Percentiles rank a stretch among this genome's conserved stretches.
These are phyloP conservation scores for Hygrocybe coccinea DNA, from an alignment of 768 basidiomycete species.

Conservation along the genomic window DNA sequence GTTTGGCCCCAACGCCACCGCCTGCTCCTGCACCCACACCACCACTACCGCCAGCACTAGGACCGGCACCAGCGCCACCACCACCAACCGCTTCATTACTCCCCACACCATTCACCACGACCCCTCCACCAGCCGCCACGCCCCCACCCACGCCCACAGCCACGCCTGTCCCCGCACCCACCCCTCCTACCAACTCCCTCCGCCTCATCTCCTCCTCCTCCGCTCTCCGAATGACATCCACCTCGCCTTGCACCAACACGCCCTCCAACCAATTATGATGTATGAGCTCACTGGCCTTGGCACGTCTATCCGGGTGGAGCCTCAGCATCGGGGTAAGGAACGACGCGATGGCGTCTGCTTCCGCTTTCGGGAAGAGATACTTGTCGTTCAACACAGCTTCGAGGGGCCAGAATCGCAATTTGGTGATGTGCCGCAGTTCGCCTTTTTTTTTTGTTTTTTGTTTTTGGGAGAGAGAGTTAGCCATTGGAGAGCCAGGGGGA, in stretches of 20 bases:
- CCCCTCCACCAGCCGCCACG: background rate
- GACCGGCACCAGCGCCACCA: background rate
- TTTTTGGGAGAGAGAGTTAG: background rate
- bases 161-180: slow-evolving; percentile 39
- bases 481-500: background rate
- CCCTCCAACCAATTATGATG: slow-evolving; percentile 87
- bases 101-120: slow-evolving; percentile 28
- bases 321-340: slow-evolving; percentile 90
- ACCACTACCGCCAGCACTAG: background rate
- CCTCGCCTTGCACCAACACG: slow-evolving; percentile 82
- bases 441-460: too few species aligned
- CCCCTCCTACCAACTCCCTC: slow-evolving; percentile 39
- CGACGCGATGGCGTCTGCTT: slow-evolving; percentile 73
- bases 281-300: slow-evolving; percentile 78
- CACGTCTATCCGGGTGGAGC: slow-evolving; percentile 82
- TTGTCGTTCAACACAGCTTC: slow-evolving; percentile 84
- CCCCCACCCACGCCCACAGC: slow-evolving; percentile 1
- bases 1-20: background rate
- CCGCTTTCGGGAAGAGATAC: slow-evolving; percentile 82
- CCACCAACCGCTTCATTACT: too few species aligned
- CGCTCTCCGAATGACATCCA: slow-evolving; percentile 68
- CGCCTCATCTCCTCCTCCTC: slow-evolving; percentile 48
- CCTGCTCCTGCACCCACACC: background rate
- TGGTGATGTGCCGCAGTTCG: slow-evolving; percentile 91
- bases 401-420: slow-evolving; percentile 89